Evolutionary conservation across 2,329 filamentous ascomycete species (phyloP), one percentile per base, ranked within the genome.

Genomic region (Pseudocercospora cruenta): DNA sequence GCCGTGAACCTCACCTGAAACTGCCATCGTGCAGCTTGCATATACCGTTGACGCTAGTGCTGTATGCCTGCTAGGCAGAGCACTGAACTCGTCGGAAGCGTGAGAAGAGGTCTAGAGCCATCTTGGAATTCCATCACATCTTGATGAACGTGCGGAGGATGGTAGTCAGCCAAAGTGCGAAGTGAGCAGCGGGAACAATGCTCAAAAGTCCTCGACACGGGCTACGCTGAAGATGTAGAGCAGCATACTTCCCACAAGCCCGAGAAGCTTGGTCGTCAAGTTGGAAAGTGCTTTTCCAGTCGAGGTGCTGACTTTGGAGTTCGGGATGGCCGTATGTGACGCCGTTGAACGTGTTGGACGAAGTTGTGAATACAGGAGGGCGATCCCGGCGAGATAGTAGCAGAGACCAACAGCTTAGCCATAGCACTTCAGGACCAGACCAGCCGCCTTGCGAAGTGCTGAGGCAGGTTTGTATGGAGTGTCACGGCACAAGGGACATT

Each of bases 11-110:
- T 55, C 53, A 57, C 31, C 31, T 26, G 28, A 39, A 43, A 39
- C 55, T 24, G 55, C 55, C 55, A 43, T 24, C 16, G 4, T 55
- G 51, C 51, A 19, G 2, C 51, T 16, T 58, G 55, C 33, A 58
- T 58, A 58, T 39, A 39, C 55, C 55, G 55, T 36, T 58, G 55
- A 43, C 55, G 55, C 55, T 58, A 58, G 54, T 9, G 54, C 14
- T 14, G 49, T n/a, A 39, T 10, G 5, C 26, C 26, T 16, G 24
- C 26, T n/a, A n/a, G 16, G 49, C 10, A 51, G 47, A 24, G 19
- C 22, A 51, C 14, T 24, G 47, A 39, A 16, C 4, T 39, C 14
- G 36, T 39, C 36, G 14, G 2, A 39, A 39, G 14, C 5, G 4
- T 6, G 14, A 39, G 3, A 39, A 6, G 36, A n/a, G 14, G 36